Evolutionary conservation across 2,329 filamentous ascomycete species (phyloP).

Genomic region (Endoconidiophora polonica): DNA sequence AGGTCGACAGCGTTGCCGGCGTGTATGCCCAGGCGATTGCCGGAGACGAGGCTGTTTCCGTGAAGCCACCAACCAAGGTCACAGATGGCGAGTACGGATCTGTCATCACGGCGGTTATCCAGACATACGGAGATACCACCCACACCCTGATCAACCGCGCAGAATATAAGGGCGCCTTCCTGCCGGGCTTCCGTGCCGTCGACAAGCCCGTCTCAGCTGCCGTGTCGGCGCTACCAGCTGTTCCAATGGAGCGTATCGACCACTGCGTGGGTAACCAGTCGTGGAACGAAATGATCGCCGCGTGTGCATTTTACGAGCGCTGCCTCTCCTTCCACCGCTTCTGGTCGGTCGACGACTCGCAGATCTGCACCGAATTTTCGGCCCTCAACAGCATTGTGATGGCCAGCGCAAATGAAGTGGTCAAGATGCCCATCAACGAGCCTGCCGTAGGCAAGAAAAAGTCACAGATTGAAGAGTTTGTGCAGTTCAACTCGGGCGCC

Average conservation of each 20-base stretch:
- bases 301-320: slow-evolving; percentile 63
- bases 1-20: slow-evolving; percentile 73
- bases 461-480: slow-evolving; percentile 86
- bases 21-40: slow-evolving; percentile 61
- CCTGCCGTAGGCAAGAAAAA: slow-evolving; percentile 79
- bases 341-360: slow-evolving; percentile 88
- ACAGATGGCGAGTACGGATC: slow-evolving; percentile 45
- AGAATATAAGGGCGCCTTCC: slow-evolving; percentile 57
- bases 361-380: slow-evolving; percentile 85
- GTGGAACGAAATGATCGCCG: slow-evolving; percentile 69
- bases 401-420: slow-evolving; percentile 64
- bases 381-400: slow-evolving; percentile 83
- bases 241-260: slow-evolving; percentile 63
- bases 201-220: slow-evolving; percentile 23
- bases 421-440: slow-evolving; percentile 99
- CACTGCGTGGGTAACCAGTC: slow-evolving; percentile 97
- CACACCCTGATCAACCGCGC: slow-evolving; percentile 71
- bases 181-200: slow-evolving; percentile 61
- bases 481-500: slow-evolving; percentile 75
- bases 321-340: slow-evolving; percentile 89
- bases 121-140: slow-evolving; percentile 88
- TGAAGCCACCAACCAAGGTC: slow-evolving; percentile 40
- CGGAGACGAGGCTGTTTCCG: slow-evolving; percentile 38
- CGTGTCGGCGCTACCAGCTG: slow-evolving; percentile 34
- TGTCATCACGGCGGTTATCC: slow-evolving; percentile 62